Evolutionary conservation across 2,329 filamentous ascomycete species (phyloP).

Genomic region (Fusarium nanum): DNA sequence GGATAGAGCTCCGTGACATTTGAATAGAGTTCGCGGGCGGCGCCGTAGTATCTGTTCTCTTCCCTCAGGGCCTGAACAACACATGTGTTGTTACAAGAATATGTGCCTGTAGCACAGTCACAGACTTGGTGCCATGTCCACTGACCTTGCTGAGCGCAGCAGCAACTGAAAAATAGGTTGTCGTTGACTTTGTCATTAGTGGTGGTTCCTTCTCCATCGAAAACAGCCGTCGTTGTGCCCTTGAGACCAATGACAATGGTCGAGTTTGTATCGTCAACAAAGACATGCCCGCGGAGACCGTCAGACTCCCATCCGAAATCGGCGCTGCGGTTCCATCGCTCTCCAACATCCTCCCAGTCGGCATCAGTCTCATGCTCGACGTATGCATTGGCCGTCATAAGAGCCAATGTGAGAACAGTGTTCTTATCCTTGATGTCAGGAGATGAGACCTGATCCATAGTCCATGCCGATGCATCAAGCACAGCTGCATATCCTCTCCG

Average conservation of each 20-base stretch:
- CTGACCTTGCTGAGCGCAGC: constrained; percentile 92
- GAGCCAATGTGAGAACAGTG: constrained; percentile 84
- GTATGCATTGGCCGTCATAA: constrained; percentile 92
- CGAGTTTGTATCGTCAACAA: constrained; percentile 84
- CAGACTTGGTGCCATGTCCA: constrained; percentile 93
- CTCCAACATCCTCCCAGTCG: constrained; percentile 86
- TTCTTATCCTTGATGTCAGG: constrained; percentile 88
- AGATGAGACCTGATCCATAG: constrained; percentile 78
- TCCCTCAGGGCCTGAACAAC: constrained; percentile 78
- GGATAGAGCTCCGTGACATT: constrained; percentile 94
- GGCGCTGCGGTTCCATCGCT: constrained; percentile 83
- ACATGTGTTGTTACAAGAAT: constrained; percentile 92
- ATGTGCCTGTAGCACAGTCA: constrained; percentile 88
- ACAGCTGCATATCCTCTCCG: constrained; percentile 74
- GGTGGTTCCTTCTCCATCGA: constrained; percentile 96
- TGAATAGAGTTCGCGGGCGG: constrained; percentile 87
- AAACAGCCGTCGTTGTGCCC: constrained; percentile 89
- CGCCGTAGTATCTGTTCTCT: constrained; percentile 92
- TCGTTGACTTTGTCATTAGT: constrained; percentile 98
- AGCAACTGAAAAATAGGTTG: constrained; percentile 98
- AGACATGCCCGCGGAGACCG: constrained; percentile 91
- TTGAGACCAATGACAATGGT: constrained; percentile 94
- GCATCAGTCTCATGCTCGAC: constrained; percentile 76
- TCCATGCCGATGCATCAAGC: constrained; percentile 82
- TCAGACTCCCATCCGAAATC: constrained; percentile 95